Conservation (phyloP, 2,329 filamentous ascomycete genomes). For the Alternaria burnsii region DNA sequence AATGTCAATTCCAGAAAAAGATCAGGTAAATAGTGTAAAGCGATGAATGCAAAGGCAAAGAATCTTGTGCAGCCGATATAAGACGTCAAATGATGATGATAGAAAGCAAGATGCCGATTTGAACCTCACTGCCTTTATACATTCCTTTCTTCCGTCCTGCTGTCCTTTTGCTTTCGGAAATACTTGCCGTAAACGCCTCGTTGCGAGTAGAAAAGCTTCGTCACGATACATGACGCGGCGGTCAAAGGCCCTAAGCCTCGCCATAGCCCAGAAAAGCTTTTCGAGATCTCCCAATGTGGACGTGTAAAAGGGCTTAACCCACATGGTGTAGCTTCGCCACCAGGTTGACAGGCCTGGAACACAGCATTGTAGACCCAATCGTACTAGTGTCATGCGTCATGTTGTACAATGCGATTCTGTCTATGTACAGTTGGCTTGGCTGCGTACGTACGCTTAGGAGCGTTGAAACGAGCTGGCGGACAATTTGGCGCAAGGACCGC, state of each 20-base stretch:
- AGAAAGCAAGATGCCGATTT: background rate
- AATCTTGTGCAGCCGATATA: background rate
- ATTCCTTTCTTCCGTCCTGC: background rate
- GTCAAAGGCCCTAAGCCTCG: background rate
- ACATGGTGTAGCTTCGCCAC: constrained; percentile 3
- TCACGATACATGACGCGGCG: background rate
- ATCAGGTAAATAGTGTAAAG: background rate
- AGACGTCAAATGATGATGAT: background rate
- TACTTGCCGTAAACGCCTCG: no score
- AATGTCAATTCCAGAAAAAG: background rate
- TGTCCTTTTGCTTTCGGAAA: background rate
- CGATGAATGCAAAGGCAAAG: background rate
- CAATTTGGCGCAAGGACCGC: background rate
- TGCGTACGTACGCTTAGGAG: background rate
- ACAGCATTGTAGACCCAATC: background rate
- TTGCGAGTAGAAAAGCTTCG: background rate
- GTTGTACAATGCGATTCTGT: background rate
- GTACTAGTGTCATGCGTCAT: background rate
- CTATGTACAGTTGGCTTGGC: background rate
- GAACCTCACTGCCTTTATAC: background rate
- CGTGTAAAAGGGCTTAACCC: constrained; percentile 8
- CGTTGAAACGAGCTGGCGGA: background rate
- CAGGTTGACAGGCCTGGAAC: background rate
- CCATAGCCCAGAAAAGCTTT: background rate
- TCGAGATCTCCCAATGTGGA: constrained; percentile 19